Conservation (phyloP, 345 rosid genomes). For the Citrus trifoliata region DNA sequence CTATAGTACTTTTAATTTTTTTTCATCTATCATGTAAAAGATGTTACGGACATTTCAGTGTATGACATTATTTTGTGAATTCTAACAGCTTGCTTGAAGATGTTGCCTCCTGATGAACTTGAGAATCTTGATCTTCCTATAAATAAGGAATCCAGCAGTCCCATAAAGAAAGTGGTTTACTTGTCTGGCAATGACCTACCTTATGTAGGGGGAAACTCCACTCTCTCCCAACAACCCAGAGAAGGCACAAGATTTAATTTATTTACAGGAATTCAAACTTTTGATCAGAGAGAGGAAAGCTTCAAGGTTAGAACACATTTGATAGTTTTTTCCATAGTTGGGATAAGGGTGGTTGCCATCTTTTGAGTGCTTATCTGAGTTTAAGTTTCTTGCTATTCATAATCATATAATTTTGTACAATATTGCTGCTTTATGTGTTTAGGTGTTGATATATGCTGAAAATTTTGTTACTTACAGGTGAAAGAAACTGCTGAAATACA, state of each 20-base stretch:
- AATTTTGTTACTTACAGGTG: constrained; percentile 45
- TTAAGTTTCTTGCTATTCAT: not conserved
- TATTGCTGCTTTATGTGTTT: not conserved
- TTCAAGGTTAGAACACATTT: constrained; percentile 56
- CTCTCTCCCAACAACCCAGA: constrained; percentile 25
- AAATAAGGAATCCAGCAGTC: constrained; percentile 35
- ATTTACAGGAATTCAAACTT: constrained; percentile 77
- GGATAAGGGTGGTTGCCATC: not conserved
- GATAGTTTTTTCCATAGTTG: not conserved
- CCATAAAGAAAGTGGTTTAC: constrained; percentile 58
- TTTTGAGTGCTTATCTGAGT: not conserved
- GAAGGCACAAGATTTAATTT: constrained; percentile 63
- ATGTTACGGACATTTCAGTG: not conserved
- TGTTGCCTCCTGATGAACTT: constrained; percentile 69
- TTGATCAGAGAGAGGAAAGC: constrained; percentile 75
- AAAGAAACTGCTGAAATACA: constrained; percentile 57
- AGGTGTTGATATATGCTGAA: constrained; percentile 3
- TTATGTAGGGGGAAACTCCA: constrained; percentile 17
- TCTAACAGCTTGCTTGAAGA: constrained; percentile 79
- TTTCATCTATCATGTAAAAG: not conserved
- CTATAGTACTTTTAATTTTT: not conserved
- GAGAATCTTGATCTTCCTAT: constrained; percentile 56
- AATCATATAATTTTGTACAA: not conserved
- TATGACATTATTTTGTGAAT: constrained; percentile 17
- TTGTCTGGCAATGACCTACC: constrained; percentile 34